These are phyloP conservation scores for Umbellularia californica DNA, from an alignment of 164 flowering plant genomes.

Conservation along the genomic window DNA sequence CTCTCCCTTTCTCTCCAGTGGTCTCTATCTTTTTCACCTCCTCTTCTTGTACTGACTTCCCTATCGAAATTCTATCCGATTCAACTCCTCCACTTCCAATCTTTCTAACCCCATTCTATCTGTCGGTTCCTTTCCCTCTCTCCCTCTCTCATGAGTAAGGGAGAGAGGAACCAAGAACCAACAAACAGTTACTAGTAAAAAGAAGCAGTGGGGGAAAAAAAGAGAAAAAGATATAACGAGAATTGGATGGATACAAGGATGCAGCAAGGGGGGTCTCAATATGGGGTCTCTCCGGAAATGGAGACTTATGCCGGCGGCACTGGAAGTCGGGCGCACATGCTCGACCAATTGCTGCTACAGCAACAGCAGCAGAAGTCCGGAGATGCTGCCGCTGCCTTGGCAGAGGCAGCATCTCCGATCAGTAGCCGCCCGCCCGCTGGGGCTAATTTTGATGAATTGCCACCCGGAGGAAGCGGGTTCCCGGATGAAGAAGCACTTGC, in stretches of 20 bases:
- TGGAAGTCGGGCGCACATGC: slow-evolving; percentile 18
- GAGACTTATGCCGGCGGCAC: slow-evolving; percentile 7
- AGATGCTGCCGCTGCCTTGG: slow-evolving; percentile 6
- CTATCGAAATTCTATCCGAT: slow-evolving; percentile 5
- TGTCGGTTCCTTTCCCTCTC: slow-evolving; percentile 14
- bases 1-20: slow-evolving; percentile 29
- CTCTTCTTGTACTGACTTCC: slow-evolving; percentile 17
- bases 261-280: slow-evolving; percentile 47
- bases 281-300: slow-evolving; percentile 33
- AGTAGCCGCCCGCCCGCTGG: slow-evolving; percentile 48
- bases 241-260: slow-evolving; percentile 5
- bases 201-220: too few species aligned
- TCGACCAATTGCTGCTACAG: slow-evolving; percentile 8
- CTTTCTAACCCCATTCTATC: slow-evolving; percentile 5
- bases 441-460: slow-evolving; percentile 37
- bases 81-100: slow-evolving; percentile 9
- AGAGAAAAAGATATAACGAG: background rate
- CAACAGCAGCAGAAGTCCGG: slow-evolving; percentile 4
- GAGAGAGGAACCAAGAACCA: background rate
- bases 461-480: slow-evolving; percentile 18
- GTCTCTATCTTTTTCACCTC: slow-evolving; percentile 30
- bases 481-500: slow-evolving; percentile 29
- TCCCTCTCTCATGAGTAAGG: slow-evolving; percentile 11
- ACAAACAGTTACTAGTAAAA: background rate
- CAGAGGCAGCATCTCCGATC: slow-evolving; percentile 36